These are phyloP conservation scores for Tubosaeta sp. DNA, from an alignment of 768 basidiomycete genomes.

Conservation along the genomic window DNA sequence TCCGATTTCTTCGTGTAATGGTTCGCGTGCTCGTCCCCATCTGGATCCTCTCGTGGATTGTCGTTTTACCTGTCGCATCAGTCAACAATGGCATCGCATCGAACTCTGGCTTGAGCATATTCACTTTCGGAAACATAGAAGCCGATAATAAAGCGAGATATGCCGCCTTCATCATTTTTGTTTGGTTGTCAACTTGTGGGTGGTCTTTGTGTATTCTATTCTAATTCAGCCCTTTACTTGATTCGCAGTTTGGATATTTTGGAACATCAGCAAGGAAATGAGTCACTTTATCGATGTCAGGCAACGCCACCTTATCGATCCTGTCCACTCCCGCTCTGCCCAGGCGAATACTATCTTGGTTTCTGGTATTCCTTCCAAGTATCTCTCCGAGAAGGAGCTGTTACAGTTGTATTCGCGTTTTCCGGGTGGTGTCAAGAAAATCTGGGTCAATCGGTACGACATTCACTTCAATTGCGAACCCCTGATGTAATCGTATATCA, in stretches of 20 bases:
- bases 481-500: neutral
- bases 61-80: conserved; percentile 74
- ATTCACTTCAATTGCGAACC: neutral
- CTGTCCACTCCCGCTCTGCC: conserved; percentile 66
- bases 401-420: conserved; percentile 69
- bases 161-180: conserved; percentile 74
- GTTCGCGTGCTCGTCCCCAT: conserved; percentile 79
- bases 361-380: conserved; percentile 80
- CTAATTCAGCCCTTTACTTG: neutral
- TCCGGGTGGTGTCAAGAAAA: conserved; percentile 84
- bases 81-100: conserved; percentile 45
- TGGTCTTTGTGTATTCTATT: neutral
- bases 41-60: conserved; percentile 84
- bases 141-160: conserved; percentile 50
- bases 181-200: conserved; percentile 76
- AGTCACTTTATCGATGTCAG: conserved; percentile 71
- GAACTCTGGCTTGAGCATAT: conserved; percentile 57
- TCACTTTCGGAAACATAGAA: conserved; percentile 80
- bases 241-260: conserved; percentile 73
- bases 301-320: conserved; percentile 76
- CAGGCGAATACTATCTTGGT: conserved; percentile 90
- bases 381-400: conserved; percentile 67
- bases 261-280: conserved; percentile 80
- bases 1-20: conserved; percentile 87
- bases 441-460: conserved; percentile 85